phyloP scores from a whole-genome alignment of 1,284 basidiomycete genomes.

The Leucoagaricus sp. region DNA sequence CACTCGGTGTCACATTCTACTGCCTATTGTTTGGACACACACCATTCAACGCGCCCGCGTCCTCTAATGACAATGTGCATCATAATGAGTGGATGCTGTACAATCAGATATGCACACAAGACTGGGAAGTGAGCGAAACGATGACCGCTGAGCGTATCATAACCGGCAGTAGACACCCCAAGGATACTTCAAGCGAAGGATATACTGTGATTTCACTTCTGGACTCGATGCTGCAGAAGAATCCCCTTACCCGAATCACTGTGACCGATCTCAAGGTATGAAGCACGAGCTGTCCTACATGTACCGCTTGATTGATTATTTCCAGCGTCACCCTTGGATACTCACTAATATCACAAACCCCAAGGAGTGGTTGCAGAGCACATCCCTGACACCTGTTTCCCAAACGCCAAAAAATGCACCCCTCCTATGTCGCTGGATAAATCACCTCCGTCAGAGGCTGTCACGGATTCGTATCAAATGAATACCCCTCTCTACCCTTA shows the following conservation, averaged over 20 bases:
- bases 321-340: conserved; percentile 70
- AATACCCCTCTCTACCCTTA: not conserved
- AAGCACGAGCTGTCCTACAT: not conserved
- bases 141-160: conserved; percentile 70
- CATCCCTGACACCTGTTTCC: conserved; percentile 44
- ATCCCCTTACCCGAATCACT: conserved; percentile 70
- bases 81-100: conserved; percentile 68
- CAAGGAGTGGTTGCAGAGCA: conserved; percentile 68
- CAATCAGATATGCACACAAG: conserved; percentile 72
- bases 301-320: conserved; percentile 6
- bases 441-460: conserved; percentile 19
- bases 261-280: conserved; percentile 78
- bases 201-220: conserved; percentile 66
- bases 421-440: conserved; percentile 20
- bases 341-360: conserved; percentile 56
- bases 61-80: conserved; percentile 50
- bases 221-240: conserved; percentile 75
- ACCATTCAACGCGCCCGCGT: conserved; percentile 59
- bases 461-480: conserved; percentile 14
- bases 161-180: conserved; percentile 51
- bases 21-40: conserved; percentile 82
- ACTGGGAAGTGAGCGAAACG: conserved; percentile 62
- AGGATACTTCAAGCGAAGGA: conserved; percentile 43
- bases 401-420: not conserved
- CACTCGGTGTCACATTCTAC: conserved; percentile 86